Conservation (phyloP, 2,329 filamentous ascomycete genomes). For the Microcera coccophila region DNA sequence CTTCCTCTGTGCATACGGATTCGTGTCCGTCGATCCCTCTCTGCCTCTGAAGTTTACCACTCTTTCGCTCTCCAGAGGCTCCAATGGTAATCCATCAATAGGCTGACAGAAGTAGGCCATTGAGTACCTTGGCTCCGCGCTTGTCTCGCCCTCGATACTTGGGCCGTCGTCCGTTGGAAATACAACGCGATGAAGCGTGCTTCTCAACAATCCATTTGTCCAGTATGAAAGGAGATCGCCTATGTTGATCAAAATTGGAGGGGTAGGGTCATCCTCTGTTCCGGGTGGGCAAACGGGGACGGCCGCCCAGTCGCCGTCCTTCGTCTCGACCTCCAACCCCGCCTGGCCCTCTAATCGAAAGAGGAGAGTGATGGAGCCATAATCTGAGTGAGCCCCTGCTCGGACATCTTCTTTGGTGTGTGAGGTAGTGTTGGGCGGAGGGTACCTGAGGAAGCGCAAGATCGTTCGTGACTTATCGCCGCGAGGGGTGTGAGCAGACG, state of each 20-base stretch:
- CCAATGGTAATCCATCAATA: slow-evolving; percentile 48
- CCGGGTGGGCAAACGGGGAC: slow-evolving; percentile 64
- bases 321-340: slow-evolving; percentile 76
- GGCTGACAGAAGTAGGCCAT: slow-evolving; percentile 69
- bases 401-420: slow-evolving; percentile 62
- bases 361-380: slow-evolving; percentile 67
- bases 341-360: slow-evolving; percentile 84
- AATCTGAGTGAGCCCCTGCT: slow-evolving; percentile 90
- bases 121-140: slow-evolving; percentile 54
- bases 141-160: slow-evolving; percentile 42
- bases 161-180: slow-evolving; percentile 46
- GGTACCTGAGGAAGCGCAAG: slow-evolving; percentile 71
- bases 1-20: slow-evolving; percentile 50
- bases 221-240: slow-evolving; percentile 72
- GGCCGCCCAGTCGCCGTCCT: slow-evolving; percentile 53
- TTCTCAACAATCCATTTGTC: slow-evolving; percentile 83
- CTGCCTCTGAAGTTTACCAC: slow-evolving; percentile 43
- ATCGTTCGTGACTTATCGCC: slow-evolving; percentile 53
- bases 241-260: slow-evolving; percentile 80
- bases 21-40: slow-evolving; percentile 31
- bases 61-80: slow-evolving; percentile 57
- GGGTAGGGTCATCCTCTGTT: slow-evolving; percentile 54
- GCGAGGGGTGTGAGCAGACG: slow-evolving; percentile 44
- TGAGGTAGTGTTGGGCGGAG: slow-evolving; percentile 44
- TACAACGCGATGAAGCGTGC: slow-evolving; percentile 84